phyloP scores from a whole-genome alignment of 805 yeast genomes.

The Kazachstania martiniae region DNA sequence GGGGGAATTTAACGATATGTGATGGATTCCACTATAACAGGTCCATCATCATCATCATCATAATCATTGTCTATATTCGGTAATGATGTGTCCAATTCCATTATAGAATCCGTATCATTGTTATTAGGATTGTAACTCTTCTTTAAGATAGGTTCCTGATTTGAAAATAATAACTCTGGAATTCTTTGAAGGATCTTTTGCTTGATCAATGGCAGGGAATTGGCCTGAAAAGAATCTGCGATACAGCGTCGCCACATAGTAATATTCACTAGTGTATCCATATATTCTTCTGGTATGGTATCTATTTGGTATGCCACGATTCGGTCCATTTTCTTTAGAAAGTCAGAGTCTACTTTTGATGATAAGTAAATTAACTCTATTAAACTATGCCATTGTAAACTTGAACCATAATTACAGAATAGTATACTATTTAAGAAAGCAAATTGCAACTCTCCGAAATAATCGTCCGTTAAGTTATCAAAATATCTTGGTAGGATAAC shows the following conservation, averaged over 20 bases:
- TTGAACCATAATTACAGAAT: slow-evolving; percentile 53
- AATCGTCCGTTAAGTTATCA: slow-evolving; percentile 12
- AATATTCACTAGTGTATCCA: slow-evolving; percentile 13
- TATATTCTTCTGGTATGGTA: slow-evolving; percentile 18
- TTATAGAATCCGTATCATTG: no score
- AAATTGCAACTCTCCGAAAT: slow-evolving; percentile 47
- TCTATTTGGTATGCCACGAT: slow-evolving; percentile 13
- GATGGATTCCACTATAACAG: no score
- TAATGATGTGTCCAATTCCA: no score
- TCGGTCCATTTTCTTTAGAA: slow-evolving; percentile 9
- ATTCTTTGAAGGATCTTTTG: no score
- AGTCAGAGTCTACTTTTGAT: slow-evolving; percentile 4
- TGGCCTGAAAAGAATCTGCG: slow-evolving; percentile 8
- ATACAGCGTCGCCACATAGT: slow-evolving; percentile 13
- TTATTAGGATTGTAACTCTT: no score
- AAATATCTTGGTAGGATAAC: slow-evolving; percentile 23
- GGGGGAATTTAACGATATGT: no score
- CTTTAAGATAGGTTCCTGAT: no score
- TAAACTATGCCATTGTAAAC: slow-evolving; percentile 52
- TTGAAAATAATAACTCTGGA: no score
- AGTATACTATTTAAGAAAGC: slow-evolving; percentile 38
- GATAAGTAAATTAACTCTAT: slow-evolving; percentile 29
- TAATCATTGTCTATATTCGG: no score
- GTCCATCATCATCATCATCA: no score
- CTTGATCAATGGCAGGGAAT: slow-evolving; percentile 2